A percentile compares a stretch with the other conserved stretches of the same genome.
phyloP scores from a whole-genome alignment of 306 rosid species.

The Comarum palustre region DNA sequence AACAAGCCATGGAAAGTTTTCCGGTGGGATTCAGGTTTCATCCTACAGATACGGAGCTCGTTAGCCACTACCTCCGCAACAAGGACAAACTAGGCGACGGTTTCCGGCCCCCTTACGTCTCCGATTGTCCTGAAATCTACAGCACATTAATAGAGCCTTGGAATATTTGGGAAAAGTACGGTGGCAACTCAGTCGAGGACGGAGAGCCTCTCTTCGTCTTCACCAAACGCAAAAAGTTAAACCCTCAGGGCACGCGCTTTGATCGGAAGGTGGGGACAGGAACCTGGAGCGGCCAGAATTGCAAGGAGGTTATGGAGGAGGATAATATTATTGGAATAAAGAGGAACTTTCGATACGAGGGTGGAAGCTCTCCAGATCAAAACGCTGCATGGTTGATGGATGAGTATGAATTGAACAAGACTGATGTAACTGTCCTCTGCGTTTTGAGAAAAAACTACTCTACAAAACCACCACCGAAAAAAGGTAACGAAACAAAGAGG shows the following conservation, averaged over 20 bases:
- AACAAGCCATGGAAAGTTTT: neutral
- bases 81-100: neutral
- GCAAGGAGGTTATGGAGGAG: neutral
- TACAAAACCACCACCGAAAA: neutral
- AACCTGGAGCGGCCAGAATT: neutral
- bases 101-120: neutral
- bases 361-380: neutral
- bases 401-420: neutral
- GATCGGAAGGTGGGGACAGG: neutral
- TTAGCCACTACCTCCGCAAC: neutral
- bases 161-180: neutral
- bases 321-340: neutral
- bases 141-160: neutral
- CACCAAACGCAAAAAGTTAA: neutral
- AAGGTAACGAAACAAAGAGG: neutral
- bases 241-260: neutral
- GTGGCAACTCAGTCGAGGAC: neutral
- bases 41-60: neutral
- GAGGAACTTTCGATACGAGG: conserved; percentile 1
- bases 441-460: neutral
- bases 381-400: neutral
- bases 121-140: neutral
- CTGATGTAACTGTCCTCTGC: neutral
- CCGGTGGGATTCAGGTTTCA: neutral
- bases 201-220: neutral